phyloP scores from a whole-genome alignment of 352 stramenopile genomes.

The Globisporangium polare region DNA sequence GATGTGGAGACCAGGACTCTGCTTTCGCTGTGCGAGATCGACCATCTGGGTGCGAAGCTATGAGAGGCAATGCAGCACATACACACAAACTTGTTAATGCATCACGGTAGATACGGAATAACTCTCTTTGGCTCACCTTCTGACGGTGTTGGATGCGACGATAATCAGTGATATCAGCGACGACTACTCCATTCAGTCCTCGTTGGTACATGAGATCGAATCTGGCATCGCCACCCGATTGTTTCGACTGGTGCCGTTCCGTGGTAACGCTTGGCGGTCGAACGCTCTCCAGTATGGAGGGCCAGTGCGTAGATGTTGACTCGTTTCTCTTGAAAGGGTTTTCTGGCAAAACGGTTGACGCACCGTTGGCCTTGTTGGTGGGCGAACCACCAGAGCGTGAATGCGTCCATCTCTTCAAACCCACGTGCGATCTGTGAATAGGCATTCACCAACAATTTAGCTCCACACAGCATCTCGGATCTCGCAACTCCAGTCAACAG shows the following conservation, averaged over 20 bases:
- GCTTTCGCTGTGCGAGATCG: conserved; percentile 24
- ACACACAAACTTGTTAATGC: conserved; percentile 6
- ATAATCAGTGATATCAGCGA: conserved; percentile 12
- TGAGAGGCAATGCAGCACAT: not conserved
- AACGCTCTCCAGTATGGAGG: not conserved
- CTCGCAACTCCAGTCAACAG: conserved; percentile 3
- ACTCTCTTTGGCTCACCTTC: conserved; percentile 4
- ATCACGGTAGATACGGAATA: not conserved
- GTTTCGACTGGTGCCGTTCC: not conserved
- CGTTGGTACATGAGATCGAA: conserved; percentile 18
- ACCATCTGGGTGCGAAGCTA: conserved; percentile 30
- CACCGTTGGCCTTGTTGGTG: not conserved
- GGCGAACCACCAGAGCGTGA: not conserved
- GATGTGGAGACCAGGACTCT: conserved; percentile 33
- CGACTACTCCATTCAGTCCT: conserved; percentile 28
- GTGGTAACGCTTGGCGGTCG: not conserved
- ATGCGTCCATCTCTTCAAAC: not conserved
- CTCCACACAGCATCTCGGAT: conserved; percentile 10
- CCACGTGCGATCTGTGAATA: conserved; percentile 4
- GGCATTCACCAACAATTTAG: not conserved
- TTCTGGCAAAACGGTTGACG: not conserved
- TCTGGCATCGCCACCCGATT: not conserved
- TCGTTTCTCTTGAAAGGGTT: conserved; percentile 16
- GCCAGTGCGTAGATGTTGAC: not conserved
- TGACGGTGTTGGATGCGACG: conserved; percentile 13